Evolutionary conservation across 2,329 filamentous ascomycete species (phyloP), one percentile per base, ranked within the genome.

Genomic region (Ceratocystis harringtonii): DNA sequence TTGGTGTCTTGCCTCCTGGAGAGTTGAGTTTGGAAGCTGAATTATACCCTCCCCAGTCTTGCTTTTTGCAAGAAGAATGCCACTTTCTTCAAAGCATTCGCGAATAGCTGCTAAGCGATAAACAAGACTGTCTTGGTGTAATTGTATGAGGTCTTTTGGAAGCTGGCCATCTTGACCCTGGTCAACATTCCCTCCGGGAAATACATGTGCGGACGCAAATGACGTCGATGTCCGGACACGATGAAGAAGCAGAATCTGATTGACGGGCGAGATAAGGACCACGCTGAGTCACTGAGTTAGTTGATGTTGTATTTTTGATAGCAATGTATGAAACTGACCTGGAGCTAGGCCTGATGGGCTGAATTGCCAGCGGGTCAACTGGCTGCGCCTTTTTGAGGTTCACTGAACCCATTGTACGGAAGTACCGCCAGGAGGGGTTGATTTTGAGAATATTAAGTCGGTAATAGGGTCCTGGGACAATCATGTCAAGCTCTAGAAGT

Each of bases 51-150:
- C 81, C 5, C 79, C 78, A 12, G 45, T 57, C 10, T 44, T 28
- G 25, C 45, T 28, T 7, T 62, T 41, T 5, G 89, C 90, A 2
- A 97, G 79, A 30, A 97, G 76, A 64, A 96, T 90, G 0, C 94
- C 94, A 69, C 89, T 92, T 76, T 97, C 94, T 73, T 99, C 94
- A 72, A 97, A 97, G 0, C 90, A 90, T 78, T 97, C 94, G 5
- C 94, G 81, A 28, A 97, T 84, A 0, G 92, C 94, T 5, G 87
- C 91, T 44, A 89, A 75, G n/a, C 91, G 80, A 72, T 96, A 96
- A 2, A 84, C 81, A 0, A 78, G 76, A 0, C 84, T 84, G 72
- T 96, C 92, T 10, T 78, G 74, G 70, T 96, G 91, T 12, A 86
- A 77, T 8, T 75, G 76, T 0, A 78, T 74, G 32, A 83, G 78